A percentile compares a stretch with the other conserved stretches of the same genome.
Conservation (phyloP, 108 stramenopile species). For the Seminavis robusta region DNA sequence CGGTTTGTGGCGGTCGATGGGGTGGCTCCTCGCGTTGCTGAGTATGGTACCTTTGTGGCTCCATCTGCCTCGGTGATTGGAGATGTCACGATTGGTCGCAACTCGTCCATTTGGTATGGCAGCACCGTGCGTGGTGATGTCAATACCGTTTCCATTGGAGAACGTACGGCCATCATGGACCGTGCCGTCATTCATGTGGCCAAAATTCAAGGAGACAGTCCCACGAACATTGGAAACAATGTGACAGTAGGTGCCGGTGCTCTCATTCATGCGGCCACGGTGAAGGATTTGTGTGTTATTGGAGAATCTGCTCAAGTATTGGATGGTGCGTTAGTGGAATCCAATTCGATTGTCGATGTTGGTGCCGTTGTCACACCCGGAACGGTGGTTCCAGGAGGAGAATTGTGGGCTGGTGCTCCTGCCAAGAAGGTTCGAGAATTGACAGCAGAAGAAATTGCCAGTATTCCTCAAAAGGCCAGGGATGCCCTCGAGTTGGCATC, state of each 20-base stretch:
- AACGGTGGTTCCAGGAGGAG: conserved; percentile 65
- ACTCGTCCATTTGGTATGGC: conserved; percentile 75
- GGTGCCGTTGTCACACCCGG: conserved; percentile 86
- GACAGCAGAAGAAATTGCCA: conserved; percentile 65
- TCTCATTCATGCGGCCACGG: conserved; percentile 88
- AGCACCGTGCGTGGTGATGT: conserved; percentile 86
- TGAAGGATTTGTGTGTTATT: conserved; percentile 72
- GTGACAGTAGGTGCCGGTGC: conserved; percentile 83
- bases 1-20: conserved; percentile 86
- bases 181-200: conserved; percentile 94
- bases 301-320: conserved; percentile 87
- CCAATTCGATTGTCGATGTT: conserved; percentile 72
- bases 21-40: conserved; percentile 60
- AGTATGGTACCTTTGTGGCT: conserved; percentile 73
- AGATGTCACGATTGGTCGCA: conserved; percentile 63
- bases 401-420: conserved; percentile 91
- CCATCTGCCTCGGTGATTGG: conserved; percentile 83
- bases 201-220: conserved; percentile 87
- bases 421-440: conserved; percentile 86
- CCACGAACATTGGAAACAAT: conserved; percentile 83
- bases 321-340: conserved; percentile 84
- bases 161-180: conserved; percentile 81
- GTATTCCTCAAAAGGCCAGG: conserved; percentile 37
- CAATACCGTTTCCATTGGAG: conserved; percentile 76
- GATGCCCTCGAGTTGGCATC: conserved; percentile 58